Evolutionary conservation across 1,284 basidiomycete genomes (phyloP), one percentile per base, ranked within the genome.

Genomic region (Mycena citricolor): DNA sequence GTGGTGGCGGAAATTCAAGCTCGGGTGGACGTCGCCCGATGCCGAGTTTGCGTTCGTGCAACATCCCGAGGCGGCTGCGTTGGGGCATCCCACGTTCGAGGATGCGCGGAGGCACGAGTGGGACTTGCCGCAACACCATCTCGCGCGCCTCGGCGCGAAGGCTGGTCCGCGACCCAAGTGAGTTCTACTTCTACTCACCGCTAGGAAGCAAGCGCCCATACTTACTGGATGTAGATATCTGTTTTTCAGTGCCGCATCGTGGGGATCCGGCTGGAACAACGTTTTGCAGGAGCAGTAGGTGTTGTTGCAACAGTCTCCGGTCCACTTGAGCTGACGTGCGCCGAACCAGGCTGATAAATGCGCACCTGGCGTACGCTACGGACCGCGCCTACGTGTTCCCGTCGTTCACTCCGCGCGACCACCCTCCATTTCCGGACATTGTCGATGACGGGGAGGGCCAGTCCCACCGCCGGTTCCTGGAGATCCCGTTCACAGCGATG

Each of bases 361-460:
- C 68, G 2, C 67, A 68, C 55, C 65, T 76, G 22, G 71, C 73
- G 0, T 71, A 72, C 54, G 67, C 65, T 25, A 63, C 71, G 3
- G 63, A 68, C 19, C 70, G 74, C 25, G 65, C 68, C 3, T 75
- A 74, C 51, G 72, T 74, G 11, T 76, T 75, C 57, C 32, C 26
- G 1, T 48, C 50, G 43, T 54, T 45, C 42, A 41, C 45, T 24
- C 29, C 44, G 14, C 29, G 39, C 3, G 68, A 7, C 78, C 70
- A 57, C 73, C 73, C 11, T 33, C 74, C 49, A 5, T 47, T 44
- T 39, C 34, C 42, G 5, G 52, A 48, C 32, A 39, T 38, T 16
- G 32, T 50, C 13, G 22, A 34, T 22, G 21, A 43, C 33, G 44
- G 45, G 25, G 34, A 38, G 11, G n/a, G n/a, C n/a, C n/a, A n/a